Base-by-base conservation (phyloP, 2,329 filamentous ascomycete species). In the Daldinia sp. region DNA sequence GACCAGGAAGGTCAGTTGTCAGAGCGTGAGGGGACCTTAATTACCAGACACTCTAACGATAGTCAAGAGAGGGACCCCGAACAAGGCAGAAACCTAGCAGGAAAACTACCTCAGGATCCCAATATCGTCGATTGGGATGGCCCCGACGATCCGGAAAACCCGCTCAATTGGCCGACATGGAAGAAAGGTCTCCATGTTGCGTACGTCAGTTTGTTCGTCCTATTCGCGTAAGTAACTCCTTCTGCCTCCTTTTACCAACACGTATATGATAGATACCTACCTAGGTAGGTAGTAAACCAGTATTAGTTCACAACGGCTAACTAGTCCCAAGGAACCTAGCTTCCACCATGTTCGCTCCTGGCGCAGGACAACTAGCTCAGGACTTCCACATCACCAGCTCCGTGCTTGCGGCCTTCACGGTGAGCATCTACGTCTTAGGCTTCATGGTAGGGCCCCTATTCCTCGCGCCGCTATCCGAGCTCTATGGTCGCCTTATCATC, bases 121-220 rank as follows among this genome's bases (percentile, higher is more conserved):
- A 83, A 87, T 69, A 75, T 78, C 12, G 83, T 93, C 33, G 88
- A 92, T 74, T 92, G 90, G 80, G 85, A 87, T 33, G 85, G 78
- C 6, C 75, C 84, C 6, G 81, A 87, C 67, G 90, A 92, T 72
- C 83, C 83, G 13, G 83, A 86, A 12, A 90, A 93, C 73, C 91
- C 92, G 0, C 84, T 86, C 68, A 92, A 92, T 74, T 94, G 92
- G 91, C 80, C 87, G 0, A 76, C 89, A 53, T 82, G 79, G 74
- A 81, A 80, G 69, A 81, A 81, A 54, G 75, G 74, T 44, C 58
- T 77, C 28, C 78, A 77, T 9, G 78, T 81, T n/a, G 76, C 73
- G 1, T 74, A 76, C 4, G 76, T 83, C 1, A 76, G 79, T 74
- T 77, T 77, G 51, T 74, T 77, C 44, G 79, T 78, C 46, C 78